Percentiles rank a stretch among this genome's conserved stretches.
These are phyloP conservation scores for Cladosporium sp. DNA, from an alignment of 2,329 filamentous ascomycete species.

Conservation along the genomic window DNA sequence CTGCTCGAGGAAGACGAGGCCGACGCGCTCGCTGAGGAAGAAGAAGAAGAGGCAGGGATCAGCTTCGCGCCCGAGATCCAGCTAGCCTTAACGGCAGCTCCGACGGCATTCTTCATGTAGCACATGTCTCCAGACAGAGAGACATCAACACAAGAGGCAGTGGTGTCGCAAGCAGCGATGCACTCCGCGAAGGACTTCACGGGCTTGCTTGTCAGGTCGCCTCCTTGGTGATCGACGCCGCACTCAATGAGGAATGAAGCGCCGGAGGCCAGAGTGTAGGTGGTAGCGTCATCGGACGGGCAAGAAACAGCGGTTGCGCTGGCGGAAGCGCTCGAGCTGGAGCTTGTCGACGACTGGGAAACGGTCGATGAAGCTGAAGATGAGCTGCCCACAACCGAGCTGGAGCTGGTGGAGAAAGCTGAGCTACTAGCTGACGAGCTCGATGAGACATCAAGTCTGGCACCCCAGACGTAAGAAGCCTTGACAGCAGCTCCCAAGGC, in stretches of 20 bases:
- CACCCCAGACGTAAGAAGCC: slow-evolving; percentile 29
- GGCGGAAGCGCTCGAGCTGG: slow-evolving; percentile 6
- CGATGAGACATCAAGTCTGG: slow-evolving; percentile 27
- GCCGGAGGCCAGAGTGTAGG: slow-evolving; percentile 24
- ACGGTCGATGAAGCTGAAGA: neutral
- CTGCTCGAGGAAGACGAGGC: neutral
- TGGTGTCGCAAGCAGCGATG: slow-evolving; percentile 23
- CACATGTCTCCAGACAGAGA: slow-evolving; percentile 8
- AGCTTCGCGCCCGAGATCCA: slow-evolving; percentile 35
- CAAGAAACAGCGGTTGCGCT: slow-evolving; percentile 20
- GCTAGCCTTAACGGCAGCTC: slow-evolving; percentile 25
- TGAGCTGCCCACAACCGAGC: neutral
- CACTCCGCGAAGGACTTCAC: slow-evolving; percentile 21
- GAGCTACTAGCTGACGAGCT: neutral
- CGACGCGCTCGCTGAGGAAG: neutral
- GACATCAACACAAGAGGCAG: slow-evolving; percentile 21
- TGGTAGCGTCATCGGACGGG: slow-evolving; percentile 24
- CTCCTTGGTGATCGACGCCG: slow-evolving; percentile 30
- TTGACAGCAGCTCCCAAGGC: slow-evolving; percentile 27
- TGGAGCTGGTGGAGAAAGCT: neutral
- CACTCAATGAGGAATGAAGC: slow-evolving; percentile 31
- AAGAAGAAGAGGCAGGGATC: slow-evolving; percentile 14
- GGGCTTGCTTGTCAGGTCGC: slow-evolving; percentile 22
- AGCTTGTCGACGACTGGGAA: neutral
- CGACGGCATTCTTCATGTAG: slow-evolving; percentile 35